phyloP scores from a whole-genome alignment of 1,284 basidiomycete genomes.

The Irpex sp. region DNA sequence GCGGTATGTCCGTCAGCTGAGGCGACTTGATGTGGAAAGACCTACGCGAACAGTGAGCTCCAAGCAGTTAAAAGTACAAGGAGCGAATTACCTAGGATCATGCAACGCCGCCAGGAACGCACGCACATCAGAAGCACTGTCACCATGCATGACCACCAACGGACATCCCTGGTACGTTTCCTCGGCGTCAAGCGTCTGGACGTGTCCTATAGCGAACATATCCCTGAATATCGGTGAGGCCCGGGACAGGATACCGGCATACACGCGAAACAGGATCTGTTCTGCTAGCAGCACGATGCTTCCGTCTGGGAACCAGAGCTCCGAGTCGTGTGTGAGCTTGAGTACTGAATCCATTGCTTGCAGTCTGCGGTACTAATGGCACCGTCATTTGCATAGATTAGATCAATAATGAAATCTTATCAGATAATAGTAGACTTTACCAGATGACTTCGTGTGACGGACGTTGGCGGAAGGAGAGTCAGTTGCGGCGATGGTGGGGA shows the following conservation, averaged over 20 bases:
- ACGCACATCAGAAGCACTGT: slow-evolving; percentile 8
- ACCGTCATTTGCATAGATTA: neutral
- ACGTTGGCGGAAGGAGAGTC: neutral
- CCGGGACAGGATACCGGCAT: slow-evolving; percentile 9
- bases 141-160: slow-evolving; percentile 9
- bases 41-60: neutral
- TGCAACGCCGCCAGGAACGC: slow-evolving; percentile 10
- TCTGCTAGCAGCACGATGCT: slow-evolving; percentile 16
- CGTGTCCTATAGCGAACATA: slow-evolving; percentile 12
- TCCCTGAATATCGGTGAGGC: slow-evolving; percentile 12
- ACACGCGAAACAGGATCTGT: slow-evolving; percentile 8
- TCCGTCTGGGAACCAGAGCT: slow-evolving; percentile 17
- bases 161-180: slow-evolving; percentile 11
- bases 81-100: slow-evolving; percentile 6
- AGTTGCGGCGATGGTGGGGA: neutral
- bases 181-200: neutral
- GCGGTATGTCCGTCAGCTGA: neutral
- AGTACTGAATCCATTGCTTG: neutral
- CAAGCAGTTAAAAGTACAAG: neutral
- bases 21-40: neutral
- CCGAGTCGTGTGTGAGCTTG: neutral
- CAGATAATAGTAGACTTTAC: neutral
- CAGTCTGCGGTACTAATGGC: neutral
- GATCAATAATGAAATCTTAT: neutral
- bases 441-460: too few relatives aligned